Evolutionary conservation across 441 rosid genomes (phyloP).

Genomic region (Lepidium campestre): DNA sequence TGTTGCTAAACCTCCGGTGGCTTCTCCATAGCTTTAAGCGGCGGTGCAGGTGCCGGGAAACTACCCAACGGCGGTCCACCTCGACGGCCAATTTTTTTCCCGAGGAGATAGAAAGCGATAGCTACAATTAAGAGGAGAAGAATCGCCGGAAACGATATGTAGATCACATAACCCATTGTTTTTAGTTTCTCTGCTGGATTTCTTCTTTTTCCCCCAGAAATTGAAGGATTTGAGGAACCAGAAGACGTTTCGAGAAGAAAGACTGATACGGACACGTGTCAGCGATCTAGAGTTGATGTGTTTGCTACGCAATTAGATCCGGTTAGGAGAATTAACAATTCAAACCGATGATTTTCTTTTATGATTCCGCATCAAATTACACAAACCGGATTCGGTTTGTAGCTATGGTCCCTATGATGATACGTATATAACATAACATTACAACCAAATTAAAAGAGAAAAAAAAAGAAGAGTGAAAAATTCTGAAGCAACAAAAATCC

Average conservation of each 20-base stretch:
- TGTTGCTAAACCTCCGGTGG: constrained; percentile 8
- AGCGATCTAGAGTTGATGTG: not conserved
- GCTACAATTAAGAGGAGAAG: constrained; percentile 29
- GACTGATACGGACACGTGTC: constrained; percentile 10
- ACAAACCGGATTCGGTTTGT: constrained; percentile 28
- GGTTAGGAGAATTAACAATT: constrained; percentile 19
- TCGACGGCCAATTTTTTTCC: constrained; percentile 23
- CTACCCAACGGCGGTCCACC: constrained; percentile 14
- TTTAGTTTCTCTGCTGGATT: not conserved
- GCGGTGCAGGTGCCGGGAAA: constrained; percentile 19
- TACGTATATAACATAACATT: constrained; percentile 25
- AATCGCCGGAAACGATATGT: constrained; percentile 25
- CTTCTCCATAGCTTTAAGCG: constrained; percentile 10
- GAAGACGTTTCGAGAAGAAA: constrained; percentile 7
- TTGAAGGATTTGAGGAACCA: not conserved
- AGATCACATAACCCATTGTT: constrained; percentile 25
- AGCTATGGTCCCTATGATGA: constrained; percentile 28
- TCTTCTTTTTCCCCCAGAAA: not conserved
- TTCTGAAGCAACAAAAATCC: constrained; percentile 27
- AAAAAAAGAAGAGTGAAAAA: not conserved
- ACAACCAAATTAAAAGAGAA: constrained; percentile 12
- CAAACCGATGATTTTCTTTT: constrained; percentile 24
- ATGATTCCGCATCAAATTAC: constrained; percentile 18
- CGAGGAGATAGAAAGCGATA: constrained; percentile 22
- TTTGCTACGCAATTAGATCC: not conserved